Evolutionary conservation across 208 protist species (phyloP).

Genomic region (Leishmania amazonensis): DNA sequence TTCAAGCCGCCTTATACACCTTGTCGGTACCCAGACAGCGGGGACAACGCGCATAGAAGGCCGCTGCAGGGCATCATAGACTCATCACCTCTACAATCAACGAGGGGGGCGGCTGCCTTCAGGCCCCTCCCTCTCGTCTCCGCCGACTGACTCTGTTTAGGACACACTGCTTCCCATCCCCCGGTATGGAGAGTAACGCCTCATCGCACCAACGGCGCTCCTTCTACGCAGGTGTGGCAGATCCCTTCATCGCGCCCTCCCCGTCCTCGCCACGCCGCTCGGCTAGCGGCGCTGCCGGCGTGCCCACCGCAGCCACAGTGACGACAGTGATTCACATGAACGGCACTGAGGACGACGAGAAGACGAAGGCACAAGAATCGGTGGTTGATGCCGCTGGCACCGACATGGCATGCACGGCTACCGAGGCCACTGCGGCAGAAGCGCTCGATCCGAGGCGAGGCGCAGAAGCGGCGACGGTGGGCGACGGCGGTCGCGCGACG

Average conservation of each 20-base stretch:
- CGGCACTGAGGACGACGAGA: background rate
- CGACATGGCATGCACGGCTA: background rate
- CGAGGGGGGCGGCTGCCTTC: background rate
- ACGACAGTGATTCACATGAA: slow-evolving; percentile 12
- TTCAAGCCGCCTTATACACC: background rate
- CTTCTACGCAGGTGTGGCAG: background rate
- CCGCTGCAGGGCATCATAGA: slow-evolving; percentile 1
- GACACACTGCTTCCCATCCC: background rate
- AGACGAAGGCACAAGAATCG: background rate
- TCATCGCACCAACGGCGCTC: background rate
- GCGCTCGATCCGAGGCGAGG: background rate
- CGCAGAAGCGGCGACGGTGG: background rate
- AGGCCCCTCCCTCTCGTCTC: background rate
- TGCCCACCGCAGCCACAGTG: background rate
- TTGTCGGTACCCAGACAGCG: background rate
- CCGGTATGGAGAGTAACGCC: background rate
- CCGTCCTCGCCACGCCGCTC: background rate
- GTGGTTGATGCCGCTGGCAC: background rate
- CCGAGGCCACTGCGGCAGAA: background rate
- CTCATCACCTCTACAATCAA: background rate
- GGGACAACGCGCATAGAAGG: background rate
- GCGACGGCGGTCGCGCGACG: too few species aligned
- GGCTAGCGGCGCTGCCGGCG: background rate
- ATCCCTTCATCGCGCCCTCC: background rate
- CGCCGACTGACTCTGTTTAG: background rate